Evolutionary conservation across 2,329 filamentous ascomycete species (phyloP).

Genomic region (Cryphonectria parasitica): DNA sequence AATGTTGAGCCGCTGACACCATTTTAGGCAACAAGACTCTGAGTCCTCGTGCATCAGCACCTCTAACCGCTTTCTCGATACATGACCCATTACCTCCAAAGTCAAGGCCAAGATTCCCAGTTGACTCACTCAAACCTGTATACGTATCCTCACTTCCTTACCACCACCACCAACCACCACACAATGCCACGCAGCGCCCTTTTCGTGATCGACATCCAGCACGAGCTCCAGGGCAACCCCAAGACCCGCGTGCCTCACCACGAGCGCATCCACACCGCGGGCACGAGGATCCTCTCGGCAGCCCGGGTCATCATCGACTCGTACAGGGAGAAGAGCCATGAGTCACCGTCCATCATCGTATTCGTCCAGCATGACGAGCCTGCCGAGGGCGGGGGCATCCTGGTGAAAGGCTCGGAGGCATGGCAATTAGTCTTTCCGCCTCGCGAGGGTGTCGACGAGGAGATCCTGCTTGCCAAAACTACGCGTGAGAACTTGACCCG

Average conservation of each 20-base stretch:
- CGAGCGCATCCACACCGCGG: conserved; percentile 33
- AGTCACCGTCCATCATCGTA: conserved; percentile 31
- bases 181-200: conserved; percentile 33
- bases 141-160: background rate
- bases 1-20: background rate
- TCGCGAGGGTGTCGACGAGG: conserved; percentile 27
- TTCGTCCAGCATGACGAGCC: conserved; percentile 40
- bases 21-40: background rate
- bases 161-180: background rate
- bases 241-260: conserved; percentile 35
- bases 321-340: background rate
- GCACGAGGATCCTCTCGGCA: conserved; percentile 32
- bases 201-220: conserved; percentile 42
- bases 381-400: conserved; percentile 31
- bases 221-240: conserved; percentile 35
- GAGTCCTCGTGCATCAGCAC: background rate
- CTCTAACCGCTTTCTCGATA: background rate
- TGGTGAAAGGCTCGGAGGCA: conserved; percentile 34
- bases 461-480: conserved; percentile 36
- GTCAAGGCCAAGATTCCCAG: background rate
- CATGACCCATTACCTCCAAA: background rate
- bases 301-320: conserved; percentile 30
- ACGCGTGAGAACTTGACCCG: conserved; percentile 31
- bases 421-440: conserved; percentile 40
- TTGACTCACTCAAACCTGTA: background rate